Percentiles rank a stretch among this genome's conserved stretches.
Evolutionary conservation across 1,284 basidiomycete species (phyloP).

Genomic region (Farysia itapuensis): DNA sequence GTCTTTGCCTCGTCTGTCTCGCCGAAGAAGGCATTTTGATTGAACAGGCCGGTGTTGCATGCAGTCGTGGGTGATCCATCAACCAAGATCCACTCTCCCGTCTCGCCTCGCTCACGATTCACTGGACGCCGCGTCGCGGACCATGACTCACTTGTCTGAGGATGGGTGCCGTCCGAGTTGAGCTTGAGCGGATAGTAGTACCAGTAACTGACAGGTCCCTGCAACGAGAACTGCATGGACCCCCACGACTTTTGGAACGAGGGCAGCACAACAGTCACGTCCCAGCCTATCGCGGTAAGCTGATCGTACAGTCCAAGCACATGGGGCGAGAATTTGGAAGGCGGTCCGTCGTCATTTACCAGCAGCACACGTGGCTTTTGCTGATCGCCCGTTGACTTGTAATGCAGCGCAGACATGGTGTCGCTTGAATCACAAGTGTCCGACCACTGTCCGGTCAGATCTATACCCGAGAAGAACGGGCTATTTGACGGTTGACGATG

Average conservation of each 20-base stretch:
- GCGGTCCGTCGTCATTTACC: conserved; percentile 58
- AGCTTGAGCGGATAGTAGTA: conserved; percentile 56
- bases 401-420: not conserved
- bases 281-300: conserved; percentile 43
- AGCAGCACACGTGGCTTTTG: conserved; percentile 38
- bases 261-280: conserved; percentile 55
- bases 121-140: conserved; percentile 45
- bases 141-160: conserved; percentile 40
- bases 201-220: conserved; percentile 47
- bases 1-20: conserved; percentile 4
- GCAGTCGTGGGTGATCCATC: conserved; percentile 57
- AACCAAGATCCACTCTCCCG: conserved; percentile 54
- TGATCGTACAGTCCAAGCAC: conserved; percentile 48
- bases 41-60: conserved; percentile 54
- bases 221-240: conserved; percentile 49
- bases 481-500: conserved; percentile 6
- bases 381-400: not conserved
- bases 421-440: conserved; percentile 4
- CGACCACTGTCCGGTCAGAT: conserved; percentile 12
- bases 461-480: conserved; percentile 2
- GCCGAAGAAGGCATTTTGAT: conserved; percentile 37
- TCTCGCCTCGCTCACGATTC: conserved; percentile 39
- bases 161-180: conserved; percentile 42
- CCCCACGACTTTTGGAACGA: conserved; percentile 52
- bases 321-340: conserved; percentile 49